phyloP scores from a whole-genome alignment of 129 eudicot genomes.

The Logfia minima region DNA sequence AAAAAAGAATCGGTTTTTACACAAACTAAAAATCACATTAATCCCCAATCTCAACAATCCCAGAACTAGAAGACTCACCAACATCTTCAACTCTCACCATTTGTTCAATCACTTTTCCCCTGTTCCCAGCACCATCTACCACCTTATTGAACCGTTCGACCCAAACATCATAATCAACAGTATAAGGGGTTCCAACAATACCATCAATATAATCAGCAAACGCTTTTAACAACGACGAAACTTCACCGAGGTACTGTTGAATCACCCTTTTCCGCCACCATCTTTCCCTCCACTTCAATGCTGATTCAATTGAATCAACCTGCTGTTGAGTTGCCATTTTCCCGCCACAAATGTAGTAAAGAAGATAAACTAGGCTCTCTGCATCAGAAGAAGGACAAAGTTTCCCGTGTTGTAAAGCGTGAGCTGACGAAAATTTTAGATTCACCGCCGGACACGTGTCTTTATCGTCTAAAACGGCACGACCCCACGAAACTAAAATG shows the following conservation, averaged over 20 bases:
- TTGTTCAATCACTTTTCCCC: slow-evolving; percentile 62
- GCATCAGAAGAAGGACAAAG: slow-evolving; percentile 87
- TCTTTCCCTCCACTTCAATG: slow-evolving; percentile 72
- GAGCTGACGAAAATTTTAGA: slow-evolving; percentile 70
- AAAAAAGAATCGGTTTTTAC: slow-evolving; percentile 26
- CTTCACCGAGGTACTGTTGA: slow-evolving; percentile 65
- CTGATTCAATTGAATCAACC: slow-evolving; percentile 84
- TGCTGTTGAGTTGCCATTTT: slow-evolving; percentile 48
- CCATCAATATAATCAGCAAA: slow-evolving; percentile 83
- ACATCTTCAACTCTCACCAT: slow-evolving; percentile 48
- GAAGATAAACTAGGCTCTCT: slow-evolving; percentile 71
- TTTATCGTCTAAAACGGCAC: slow-evolving; percentile 81
- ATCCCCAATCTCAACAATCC: slow-evolving; percentile 15
- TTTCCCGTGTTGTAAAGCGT: slow-evolving; percentile 80
- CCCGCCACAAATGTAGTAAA: slow-evolving; percentile 70
- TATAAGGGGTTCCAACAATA: slow-evolving; percentile 77
- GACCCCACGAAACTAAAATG: slow-evolving; percentile 79
- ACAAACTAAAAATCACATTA: background rate
- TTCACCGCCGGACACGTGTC: slow-evolving; percentile 78
- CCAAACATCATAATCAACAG: slow-evolving; percentile 83
- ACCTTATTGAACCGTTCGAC: slow-evolving; percentile 53
- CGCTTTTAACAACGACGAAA: slow-evolving; percentile 73
- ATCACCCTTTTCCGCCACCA: slow-evolving; percentile 67
- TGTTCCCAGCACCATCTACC: slow-evolving; percentile 59
- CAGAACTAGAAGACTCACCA: slow-evolving; percentile 47